Conservation (phyloP, 805 yeast genomes). For the Metschnikowia koreensis region DNA sequence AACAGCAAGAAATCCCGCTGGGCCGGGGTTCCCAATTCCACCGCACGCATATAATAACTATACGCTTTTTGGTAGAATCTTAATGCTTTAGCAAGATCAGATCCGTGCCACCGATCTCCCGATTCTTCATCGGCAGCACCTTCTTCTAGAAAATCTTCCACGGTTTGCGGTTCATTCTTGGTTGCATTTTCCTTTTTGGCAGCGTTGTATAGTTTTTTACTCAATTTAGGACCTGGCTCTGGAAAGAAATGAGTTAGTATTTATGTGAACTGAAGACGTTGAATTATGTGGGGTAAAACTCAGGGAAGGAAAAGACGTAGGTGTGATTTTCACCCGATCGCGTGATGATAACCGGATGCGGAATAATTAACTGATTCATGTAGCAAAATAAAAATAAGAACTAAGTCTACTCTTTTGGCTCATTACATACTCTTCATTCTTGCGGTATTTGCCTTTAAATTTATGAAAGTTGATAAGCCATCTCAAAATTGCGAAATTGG, state of each 20-base stretch:
- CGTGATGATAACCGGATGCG: no score
- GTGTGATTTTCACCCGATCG: no score
- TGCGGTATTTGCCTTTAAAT: background rate
- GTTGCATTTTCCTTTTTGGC: background rate
- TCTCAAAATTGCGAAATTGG: background rate
- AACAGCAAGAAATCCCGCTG: conserved; percentile 3
- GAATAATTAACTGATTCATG: no score
- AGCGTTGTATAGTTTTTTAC: conserved; percentile 2
- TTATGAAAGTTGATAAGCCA: background rate
- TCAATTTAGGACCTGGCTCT: conserved; percentile 12
- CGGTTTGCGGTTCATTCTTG: conserved; percentile 24
- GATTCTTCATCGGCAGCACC: conserved; percentile 66
- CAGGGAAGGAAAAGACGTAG: no score
- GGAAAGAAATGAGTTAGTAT: background rate
- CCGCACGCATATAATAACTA: conserved; percentile 39
- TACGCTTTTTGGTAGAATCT: conserved; percentile 64
- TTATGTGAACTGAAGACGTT: background rate
- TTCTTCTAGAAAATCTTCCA: conserved; percentile 52
- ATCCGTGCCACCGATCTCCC: conserved; percentile 72
- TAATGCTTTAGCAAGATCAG: conserved; percentile 62
- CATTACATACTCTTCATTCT: conserved; percentile 3
- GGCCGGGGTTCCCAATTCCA: conserved; percentile 17
- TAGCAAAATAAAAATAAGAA: no score
- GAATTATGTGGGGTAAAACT: background rate
- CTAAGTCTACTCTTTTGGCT: background rate